phyloP scores from a whole-genome alignment of 352 stramenopile species.

The Elongisporangium prolatum region DNA sequence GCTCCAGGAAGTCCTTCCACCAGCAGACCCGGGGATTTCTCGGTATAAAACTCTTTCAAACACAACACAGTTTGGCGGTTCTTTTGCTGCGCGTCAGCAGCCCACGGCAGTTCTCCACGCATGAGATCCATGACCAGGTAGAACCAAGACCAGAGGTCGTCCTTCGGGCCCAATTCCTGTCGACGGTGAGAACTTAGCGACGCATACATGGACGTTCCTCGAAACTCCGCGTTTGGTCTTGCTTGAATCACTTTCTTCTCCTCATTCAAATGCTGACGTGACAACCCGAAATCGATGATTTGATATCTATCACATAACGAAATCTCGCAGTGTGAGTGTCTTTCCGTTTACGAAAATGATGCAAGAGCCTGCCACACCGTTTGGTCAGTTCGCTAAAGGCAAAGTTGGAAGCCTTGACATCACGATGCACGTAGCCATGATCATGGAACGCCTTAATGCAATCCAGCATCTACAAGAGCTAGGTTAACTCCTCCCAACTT shows the following conservation, averaged over 20 bases:
- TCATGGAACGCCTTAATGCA: slow-evolving; percentile 84
- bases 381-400: slow-evolving; percentile 41
- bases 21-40: slow-evolving; percentile 58
- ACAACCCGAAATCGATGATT: slow-evolving; percentile 85
- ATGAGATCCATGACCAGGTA: slow-evolving; percentile 88
- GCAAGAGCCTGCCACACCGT: background rate
- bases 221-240: slow-evolving; percentile 70
- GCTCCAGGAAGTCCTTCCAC: slow-evolving; percentile 71
- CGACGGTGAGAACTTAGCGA: slow-evolving; percentile 78
- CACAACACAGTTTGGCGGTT: slow-evolving; percentile 75
- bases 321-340: background rate
- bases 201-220: slow-evolving; percentile 87
- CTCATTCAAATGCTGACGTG: slow-evolving; percentile 67
- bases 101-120: slow-evolving; percentile 81
- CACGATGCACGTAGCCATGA: slow-evolving; percentile 83
- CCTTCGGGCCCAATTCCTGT: slow-evolving; percentile 76
- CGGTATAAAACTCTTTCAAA: slow-evolving; percentile 83
- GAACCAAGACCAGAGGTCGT: slow-evolving; percentile 89
- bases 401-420: slow-evolving; percentile 90
- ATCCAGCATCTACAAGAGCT: slow-evolving; percentile 60
- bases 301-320: slow-evolving; percentile 34
- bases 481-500: background rate
- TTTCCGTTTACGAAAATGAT: background rate
- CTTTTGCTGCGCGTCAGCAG: slow-evolving; percentile 76
- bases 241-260: slow-evolving; percentile 56